Percentiles rank a stretch among this genome's conserved stretches.
phyloP scores from a whole-genome alignment of 177 flowering plant genomes.

The Tripterygium wilfordii region DNA sequence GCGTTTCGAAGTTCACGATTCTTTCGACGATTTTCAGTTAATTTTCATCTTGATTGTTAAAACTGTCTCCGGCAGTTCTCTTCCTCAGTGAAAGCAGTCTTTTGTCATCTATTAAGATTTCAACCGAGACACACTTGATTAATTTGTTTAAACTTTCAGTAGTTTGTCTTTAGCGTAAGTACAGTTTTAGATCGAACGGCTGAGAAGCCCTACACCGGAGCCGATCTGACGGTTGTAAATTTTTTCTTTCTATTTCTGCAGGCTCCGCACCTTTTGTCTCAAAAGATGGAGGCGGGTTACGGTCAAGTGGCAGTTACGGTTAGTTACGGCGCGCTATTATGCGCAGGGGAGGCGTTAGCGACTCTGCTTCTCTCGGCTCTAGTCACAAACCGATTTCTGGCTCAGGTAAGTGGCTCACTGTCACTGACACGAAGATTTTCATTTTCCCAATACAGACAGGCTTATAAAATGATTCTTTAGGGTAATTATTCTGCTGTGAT shows the following conservation, averaged over 20 bases:
- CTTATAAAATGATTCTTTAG: too few relatives aligned
- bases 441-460: too few relatives aligned
- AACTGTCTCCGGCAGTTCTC: neutral
- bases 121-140: neutral
- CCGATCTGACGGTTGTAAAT: conserved; percentile 19
- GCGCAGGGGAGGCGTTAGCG: conserved; percentile 20
- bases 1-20: too few relatives aligned
- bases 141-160: neutral
- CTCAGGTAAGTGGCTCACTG: conserved; percentile 6
- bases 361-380: conserved; percentile 12
- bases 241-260: conserved; percentile 10
- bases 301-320: conserved; percentile 8
- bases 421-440: too few relatives aligned
- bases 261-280: too few relatives aligned
- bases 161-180: neutral
- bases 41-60: neutral
- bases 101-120: conserved; percentile 2
- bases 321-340: conserved; percentile 15
- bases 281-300: conserved; percentile 18
- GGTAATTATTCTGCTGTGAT: too few relatives aligned
- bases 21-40: too few relatives aligned
- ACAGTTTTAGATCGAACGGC: conserved; percentile 14
- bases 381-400: conserved; percentile 10
- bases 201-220: neutral
- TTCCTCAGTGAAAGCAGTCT: conserved; percentile 1